Percentiles rank a stretch among this genome's conserved stretches.
phyloP scores from a whole-genome alignment of 1,139 yeast species.

The Protomyces inundatus region DNA sequence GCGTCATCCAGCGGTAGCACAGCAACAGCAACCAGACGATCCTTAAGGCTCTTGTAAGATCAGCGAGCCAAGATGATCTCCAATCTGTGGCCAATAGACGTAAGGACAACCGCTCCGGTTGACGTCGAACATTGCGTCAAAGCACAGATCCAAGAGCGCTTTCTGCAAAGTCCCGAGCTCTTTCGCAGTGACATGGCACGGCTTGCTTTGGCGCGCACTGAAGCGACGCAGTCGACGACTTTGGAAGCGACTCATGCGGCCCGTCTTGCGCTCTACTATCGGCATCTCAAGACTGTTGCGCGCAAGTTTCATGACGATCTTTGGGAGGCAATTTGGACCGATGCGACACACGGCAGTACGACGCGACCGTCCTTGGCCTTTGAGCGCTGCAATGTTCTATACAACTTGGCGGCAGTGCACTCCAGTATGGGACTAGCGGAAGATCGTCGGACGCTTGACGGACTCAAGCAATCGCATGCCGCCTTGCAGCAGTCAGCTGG shows the following conservation, averaged over 20 bases:
- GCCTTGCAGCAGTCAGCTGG: slow-evolving; percentile 68
- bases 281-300: neutral
- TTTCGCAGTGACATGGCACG: neutral
- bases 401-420: slow-evolving; percentile 62
- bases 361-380: slow-evolving; percentile 45
- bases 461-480: slow-evolving; percentile 57
- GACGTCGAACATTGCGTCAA: neutral
- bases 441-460: slow-evolving; percentile 49
- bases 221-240: neutral
- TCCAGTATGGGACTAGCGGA: slow-evolving; percentile 50
- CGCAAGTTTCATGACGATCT: neutral
- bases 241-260: neutral
- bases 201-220: neutral
- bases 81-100: neutral
- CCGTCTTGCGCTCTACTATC: neutral
- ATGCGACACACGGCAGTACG: neutral
- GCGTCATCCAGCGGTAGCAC: too few relatives aligned
- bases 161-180: neutral
- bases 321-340: neutral
- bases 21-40: too few relatives aligned
- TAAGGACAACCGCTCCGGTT: neutral
- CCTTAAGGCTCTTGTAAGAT: too few relatives aligned
- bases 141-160: neutral
- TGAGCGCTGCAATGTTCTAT: slow-evolving; percentile 60
- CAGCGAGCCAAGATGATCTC: slow-evolving; percentile 39